These are phyloP conservation scores for Trametes meyenii DNA, from an alignment of 768 basidiomycete genomes.

Conservation along the genomic window DNA sequence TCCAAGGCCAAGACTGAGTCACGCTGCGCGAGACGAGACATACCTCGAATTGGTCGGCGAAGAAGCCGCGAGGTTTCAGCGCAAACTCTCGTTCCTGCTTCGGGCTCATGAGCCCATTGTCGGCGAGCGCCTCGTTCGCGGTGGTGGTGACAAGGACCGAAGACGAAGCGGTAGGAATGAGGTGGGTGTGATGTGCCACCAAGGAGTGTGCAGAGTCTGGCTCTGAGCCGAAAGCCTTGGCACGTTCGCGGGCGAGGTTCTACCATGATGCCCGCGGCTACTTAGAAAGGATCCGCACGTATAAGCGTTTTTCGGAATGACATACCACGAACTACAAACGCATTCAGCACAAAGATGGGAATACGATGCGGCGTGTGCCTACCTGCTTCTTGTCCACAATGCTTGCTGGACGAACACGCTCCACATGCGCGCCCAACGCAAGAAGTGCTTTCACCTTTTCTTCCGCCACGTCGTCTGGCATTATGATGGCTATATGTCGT, in stretches of 20 bases:
- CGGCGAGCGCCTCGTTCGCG: conserved; percentile 40
- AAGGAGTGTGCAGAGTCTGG: conserved; percentile 19
- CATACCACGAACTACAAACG: conserved; percentile 63
- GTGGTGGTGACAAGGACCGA: conserved; percentile 58
- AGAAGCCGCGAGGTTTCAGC: conserved; percentile 75
- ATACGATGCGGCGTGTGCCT: conserved; percentile 16
- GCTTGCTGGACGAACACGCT: conserved; percentile 89
- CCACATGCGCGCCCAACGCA: conserved; percentile 86
- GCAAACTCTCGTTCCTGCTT: conserved; percentile 46
- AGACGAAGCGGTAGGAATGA: conserved; percentile 43
- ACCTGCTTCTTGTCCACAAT: conserved; percentile 98
- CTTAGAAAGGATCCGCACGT: too few species aligned
- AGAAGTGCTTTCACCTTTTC: conserved; percentile 88
- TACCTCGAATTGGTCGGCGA: conserved; percentile 95
- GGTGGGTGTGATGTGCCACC: conserved; percentile 13
- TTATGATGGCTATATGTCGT: conserved; percentile 68
- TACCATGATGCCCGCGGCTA: conserved; percentile 36
- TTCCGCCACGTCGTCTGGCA: conserved; percentile 86
- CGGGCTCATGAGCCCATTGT: conserved; percentile 31
- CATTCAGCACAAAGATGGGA: neutral
- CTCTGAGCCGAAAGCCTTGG: conserved; percentile 66
- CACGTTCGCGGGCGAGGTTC: conserved; percentile 88
- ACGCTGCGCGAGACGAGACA: neutral
- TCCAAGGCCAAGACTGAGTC: neutral
- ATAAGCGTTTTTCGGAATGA: conserved; percentile 7